Conservation (phyloP, 2,329 filamentous ascomycete species). For the Tolypocladium album region DNA sequence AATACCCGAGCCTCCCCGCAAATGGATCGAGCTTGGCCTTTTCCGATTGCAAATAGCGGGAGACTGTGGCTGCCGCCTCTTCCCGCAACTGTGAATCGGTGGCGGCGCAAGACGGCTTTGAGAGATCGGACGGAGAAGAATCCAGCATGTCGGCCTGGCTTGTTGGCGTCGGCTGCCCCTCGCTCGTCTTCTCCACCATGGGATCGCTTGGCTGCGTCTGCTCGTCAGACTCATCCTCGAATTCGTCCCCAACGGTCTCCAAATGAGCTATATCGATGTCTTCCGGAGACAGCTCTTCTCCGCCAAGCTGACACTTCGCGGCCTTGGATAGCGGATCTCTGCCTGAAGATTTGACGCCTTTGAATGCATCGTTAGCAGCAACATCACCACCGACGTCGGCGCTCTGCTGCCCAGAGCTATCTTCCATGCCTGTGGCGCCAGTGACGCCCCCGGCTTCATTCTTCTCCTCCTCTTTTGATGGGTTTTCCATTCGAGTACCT, state of each 20-base stretch:
- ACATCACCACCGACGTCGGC: neutral
- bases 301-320: neutral
- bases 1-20: conserved; percentile 18
- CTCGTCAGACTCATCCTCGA: conserved; percentile 14
- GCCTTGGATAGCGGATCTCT: neutral
- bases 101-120: neutral
- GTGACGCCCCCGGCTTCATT: neutral
- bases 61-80: conserved; percentile 1
- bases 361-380: neutral
- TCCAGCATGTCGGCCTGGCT: neutral
- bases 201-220: neutral
- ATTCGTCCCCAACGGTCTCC: conserved; percentile 14
- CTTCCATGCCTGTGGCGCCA: neutral
- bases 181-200: neutral
- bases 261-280: conserved; percentile 38
- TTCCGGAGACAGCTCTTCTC: conserved; percentile 26
- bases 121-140: neutral
- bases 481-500: neutral
- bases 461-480: neutral
- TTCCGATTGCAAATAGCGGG: conserved; percentile 15
- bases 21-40: conserved; percentile 22
- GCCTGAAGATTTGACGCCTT: neutral
- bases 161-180: neutral
- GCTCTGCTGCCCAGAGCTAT: neutral
- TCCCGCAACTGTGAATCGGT: neutral